Conservation (phyloP, 495 filamentous ascomycete genomes). For the Aspergillus egyptiacus region DNA sequence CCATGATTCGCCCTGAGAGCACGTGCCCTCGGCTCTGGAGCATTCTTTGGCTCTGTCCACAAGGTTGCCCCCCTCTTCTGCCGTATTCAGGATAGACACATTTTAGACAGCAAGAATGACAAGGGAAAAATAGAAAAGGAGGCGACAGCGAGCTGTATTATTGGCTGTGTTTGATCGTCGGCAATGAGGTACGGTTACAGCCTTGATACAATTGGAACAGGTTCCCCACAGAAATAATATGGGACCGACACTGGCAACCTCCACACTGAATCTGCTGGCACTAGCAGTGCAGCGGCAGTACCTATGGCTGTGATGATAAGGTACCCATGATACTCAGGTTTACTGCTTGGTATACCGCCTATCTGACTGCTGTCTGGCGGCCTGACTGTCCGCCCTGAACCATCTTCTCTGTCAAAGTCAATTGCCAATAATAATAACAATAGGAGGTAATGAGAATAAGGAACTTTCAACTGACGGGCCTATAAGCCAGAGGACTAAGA, state of each 20-base stretch:
- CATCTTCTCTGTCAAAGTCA: neutral
- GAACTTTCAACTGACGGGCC: no score
- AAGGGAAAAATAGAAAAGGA: constrained; percentile 12
- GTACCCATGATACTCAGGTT: constrained; percentile 6
- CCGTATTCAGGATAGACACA: constrained; percentile 5
- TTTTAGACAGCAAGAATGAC: neutral
- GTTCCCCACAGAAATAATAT: constrained; percentile 13
- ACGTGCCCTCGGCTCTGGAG: constrained; percentile 10
- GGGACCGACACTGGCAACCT: neutral
- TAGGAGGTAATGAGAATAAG: neutral
- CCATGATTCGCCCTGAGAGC: no score
- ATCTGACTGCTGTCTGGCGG: no score
- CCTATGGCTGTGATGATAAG: neutral
- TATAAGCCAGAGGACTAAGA: no score
- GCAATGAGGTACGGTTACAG: constrained; percentile 8
- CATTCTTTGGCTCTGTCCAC: no score
- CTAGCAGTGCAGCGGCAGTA: neutral
- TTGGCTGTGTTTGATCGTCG: constrained; percentile 12
- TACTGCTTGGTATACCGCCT: no score
- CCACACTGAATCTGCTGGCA: no score
- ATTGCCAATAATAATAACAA: neutral
- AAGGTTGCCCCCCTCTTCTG: constrained; percentile 9
- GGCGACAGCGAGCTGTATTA: constrained; percentile 7
- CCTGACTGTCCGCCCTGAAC: constrained; percentile 3
- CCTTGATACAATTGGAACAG: constrained; percentile 10